These are phyloP conservation scores for Polytolypa hystricis DNA, from an alignment of 2,329 filamentous ascomycete genomes.

Conservation along the genomic window DNA sequence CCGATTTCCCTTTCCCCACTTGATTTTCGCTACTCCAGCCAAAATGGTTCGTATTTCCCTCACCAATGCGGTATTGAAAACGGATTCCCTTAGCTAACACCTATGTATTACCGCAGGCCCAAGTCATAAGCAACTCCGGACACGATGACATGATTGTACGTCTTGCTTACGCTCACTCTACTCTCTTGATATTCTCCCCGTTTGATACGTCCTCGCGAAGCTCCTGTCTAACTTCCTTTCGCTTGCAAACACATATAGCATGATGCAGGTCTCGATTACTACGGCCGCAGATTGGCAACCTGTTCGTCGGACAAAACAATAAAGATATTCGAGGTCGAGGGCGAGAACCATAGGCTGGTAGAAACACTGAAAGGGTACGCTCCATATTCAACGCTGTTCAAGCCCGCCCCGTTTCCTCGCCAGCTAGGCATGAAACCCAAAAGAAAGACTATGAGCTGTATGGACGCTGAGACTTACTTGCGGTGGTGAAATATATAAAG, in stretches of 20 bases:
- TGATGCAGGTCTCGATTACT: slow-evolving; percentile 97
- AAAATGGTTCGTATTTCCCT: slow-evolving; percentile 12
- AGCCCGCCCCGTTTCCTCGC: too few species aligned
- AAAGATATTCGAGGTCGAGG: slow-evolving; percentile 98
- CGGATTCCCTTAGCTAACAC: too few species aligned
- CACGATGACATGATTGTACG: slow-evolving; percentile 99
- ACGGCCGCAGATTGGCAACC: slow-evolving; percentile 87
- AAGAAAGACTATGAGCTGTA: slow-evolving; percentile 3
- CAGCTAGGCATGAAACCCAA: not conserved
- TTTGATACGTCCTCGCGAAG: not conserved
- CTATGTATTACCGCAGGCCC: slow-evolving; percentile 41
- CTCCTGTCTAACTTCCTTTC: not conserved
- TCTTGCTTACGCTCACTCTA: slow-evolving; percentile 21
- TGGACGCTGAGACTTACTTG: slow-evolving; percentile 6
- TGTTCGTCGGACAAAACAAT: slow-evolving; percentile 98
- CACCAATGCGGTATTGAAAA: too few species aligned
- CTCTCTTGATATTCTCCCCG: not conserved
- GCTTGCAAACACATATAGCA: slow-evolving; percentile 47
- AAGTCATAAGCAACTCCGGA: slow-evolving; percentile 72
- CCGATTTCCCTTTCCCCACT: too few species aligned
- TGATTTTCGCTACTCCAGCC: slow-evolving; percentile 2
- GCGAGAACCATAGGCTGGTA: slow-evolving; percentile 75
- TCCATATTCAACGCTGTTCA: slow-evolving; percentile 1
- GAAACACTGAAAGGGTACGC: slow-evolving; percentile 87
- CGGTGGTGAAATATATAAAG: too few species aligned